Percentiles rank a stretch among this genome's conserved stretches.
Conservation (phyloP, 805 yeast species). For the Candida maesae region DNA sequence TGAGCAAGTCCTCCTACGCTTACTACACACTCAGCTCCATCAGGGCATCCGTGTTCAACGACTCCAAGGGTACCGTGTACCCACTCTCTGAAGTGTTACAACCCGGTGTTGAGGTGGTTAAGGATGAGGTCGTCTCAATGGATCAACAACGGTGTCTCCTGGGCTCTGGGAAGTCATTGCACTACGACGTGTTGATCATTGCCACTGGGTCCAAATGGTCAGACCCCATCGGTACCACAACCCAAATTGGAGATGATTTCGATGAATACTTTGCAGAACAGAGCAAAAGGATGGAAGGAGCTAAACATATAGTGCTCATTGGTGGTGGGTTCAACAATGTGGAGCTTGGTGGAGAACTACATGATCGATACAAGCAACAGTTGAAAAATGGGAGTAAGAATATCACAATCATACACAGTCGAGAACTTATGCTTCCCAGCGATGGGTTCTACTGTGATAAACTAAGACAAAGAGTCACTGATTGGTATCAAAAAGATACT, state of each 20-base stretch:
- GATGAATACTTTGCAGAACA: slow-evolving; percentile 14
- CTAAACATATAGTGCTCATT: slow-evolving; percentile 17
- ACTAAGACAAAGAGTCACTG: slow-evolving; percentile 18
- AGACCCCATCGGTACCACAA: slow-evolving; percentile 24
- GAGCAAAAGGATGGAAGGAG: slow-evolving; percentile 17
- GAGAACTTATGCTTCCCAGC: slow-evolving; percentile 11
- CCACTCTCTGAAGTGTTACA: slow-evolving; percentile 17
- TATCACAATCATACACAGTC: slow-evolving; percentile 19
- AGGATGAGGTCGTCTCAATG: slow-evolving; percentile 12
- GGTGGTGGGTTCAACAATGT: slow-evolving; percentile 5
- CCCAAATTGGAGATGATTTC: slow-evolving; percentile 16
- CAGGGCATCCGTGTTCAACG: slow-evolving; percentile 11
- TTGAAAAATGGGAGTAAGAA: slow-evolving; percentile 13
- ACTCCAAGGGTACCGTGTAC: slow-evolving; percentile 4
- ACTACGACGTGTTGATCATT: slow-evolving; percentile 27
- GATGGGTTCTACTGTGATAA: slow-evolving; percentile 12
- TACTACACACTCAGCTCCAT: slow-evolving; percentile 12
- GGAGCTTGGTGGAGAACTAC: slow-evolving; percentile 30
- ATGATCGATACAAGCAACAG: slow-evolving; percentile 20
- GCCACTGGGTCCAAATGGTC: slow-evolving; percentile 32
- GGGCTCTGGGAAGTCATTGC: too few species aligned
- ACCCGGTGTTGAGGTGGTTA: slow-evolving; percentile 17
- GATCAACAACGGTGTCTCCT: too few species aligned
- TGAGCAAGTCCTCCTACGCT: slow-evolving; percentile 12
- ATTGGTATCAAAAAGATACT: slow-evolving; percentile 13